Percentiles rank a stretch among this genome's conserved stretches.
Conservation (phyloP, 169 alveolate genomes). For the Eimeria tenella region DNA sequence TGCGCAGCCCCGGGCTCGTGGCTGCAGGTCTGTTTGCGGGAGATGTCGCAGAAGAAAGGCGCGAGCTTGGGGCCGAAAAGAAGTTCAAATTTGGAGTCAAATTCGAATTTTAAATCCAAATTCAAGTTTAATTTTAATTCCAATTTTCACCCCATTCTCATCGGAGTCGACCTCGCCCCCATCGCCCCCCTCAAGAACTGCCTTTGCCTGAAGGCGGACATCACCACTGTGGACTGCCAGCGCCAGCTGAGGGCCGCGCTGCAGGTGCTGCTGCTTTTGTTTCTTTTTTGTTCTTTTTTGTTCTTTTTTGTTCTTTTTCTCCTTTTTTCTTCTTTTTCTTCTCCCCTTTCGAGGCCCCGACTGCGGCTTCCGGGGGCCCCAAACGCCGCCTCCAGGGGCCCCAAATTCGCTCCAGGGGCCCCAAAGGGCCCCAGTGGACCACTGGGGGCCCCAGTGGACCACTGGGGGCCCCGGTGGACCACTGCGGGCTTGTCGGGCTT, state of each 20-base stretch:
- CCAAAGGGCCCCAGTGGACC: no score
- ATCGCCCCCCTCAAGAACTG: constrained; percentile 97
- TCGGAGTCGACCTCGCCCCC: constrained; percentile 99
- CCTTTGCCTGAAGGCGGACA: constrained; percentile 96
- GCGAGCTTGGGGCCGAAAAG: no score
- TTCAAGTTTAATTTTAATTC: no score
- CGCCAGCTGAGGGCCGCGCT: constrained; percentile 78
- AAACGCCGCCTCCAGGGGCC: no score
- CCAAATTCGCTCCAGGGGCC: no score
- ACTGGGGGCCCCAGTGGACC: no score
- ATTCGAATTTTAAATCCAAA: no score
- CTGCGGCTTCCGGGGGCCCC: no score
- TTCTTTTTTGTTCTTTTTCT: background rate
- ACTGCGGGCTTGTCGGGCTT: no score
- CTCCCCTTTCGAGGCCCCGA: no score
- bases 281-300: background rate
- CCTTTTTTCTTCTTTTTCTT: background rate
- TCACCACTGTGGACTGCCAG: constrained; percentile 91
- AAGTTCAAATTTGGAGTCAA: no score
- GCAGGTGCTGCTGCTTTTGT: constrained; percentile 51
- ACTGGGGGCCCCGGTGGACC: no score
- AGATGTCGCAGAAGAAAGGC: constrained; percentile 97
- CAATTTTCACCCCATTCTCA: constrained; percentile 86
- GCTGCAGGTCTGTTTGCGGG: constrained; percentile 95
- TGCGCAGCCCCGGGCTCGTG: constrained; percentile 99